Percentiles rank a stretch among this genome's conserved stretches.
Evolutionary conservation across 345 rosid genomes (phyloP).

Genomic region (Geranium brycei): DNA sequence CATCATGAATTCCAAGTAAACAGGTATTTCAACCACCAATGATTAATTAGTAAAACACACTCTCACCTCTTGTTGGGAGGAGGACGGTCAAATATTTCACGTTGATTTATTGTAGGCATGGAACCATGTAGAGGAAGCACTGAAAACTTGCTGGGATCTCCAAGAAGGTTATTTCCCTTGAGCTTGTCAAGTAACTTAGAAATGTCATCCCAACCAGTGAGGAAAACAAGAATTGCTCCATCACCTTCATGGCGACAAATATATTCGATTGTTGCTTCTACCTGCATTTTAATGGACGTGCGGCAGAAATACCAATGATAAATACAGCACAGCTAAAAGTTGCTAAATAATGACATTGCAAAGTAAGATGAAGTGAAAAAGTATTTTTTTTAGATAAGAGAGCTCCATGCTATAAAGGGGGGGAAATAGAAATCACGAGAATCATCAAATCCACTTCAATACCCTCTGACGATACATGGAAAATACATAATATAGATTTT

Average conservation of each 20-base stretch:
- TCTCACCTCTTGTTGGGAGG: constrained; percentile 55
- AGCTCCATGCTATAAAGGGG: too few species aligned
- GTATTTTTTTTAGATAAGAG: too few species aligned
- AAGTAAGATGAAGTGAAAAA: neutral
- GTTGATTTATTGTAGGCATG: constrained; percentile 81
- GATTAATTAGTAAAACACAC: neutral
- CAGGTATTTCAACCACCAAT: neutral
- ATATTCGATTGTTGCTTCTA: constrained; percentile 58
- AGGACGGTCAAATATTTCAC: constrained; percentile 79
- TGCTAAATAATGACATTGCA: neutral
- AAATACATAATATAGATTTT: too few species aligned
- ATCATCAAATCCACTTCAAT: too few species aligned
- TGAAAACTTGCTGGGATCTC: constrained; percentile 63
- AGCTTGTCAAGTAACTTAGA: constrained; percentile 69
- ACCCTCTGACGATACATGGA: too few species aligned
- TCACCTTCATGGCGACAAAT: constrained; percentile 67
- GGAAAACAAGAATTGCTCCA: constrained; percentile 94
- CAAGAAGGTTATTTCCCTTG: constrained; percentile 60
- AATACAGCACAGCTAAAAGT: constrained; percentile 1
- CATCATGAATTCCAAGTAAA: too few species aligned
- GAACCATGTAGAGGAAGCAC: constrained; percentile 91
- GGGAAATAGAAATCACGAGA: too few species aligned
- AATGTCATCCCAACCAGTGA: constrained; percentile 97
- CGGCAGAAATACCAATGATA: neutral
- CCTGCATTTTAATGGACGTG: constrained; percentile 24